A percentile compares a stretch with the other conserved stretches of the same genome.
Evolutionary conservation across 345 rosid species (phyloP).

Genomic region (Arabis alpina): DNA sequence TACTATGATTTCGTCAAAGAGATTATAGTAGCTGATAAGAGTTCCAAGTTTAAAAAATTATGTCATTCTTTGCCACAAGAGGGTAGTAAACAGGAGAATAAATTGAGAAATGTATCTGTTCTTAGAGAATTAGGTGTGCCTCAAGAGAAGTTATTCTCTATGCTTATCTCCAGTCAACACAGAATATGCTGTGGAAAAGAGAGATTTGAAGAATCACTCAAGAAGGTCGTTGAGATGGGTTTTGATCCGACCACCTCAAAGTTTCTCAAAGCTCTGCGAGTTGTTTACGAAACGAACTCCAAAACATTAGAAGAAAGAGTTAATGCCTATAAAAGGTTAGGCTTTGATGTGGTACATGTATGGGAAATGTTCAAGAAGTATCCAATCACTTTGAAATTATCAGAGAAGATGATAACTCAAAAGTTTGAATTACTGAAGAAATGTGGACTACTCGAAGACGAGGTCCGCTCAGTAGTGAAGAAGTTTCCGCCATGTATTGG

Average conservation of each 20-base stretch:
- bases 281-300: neutral
- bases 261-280: slow-evolving; percentile 33
- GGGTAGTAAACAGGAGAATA: neutral
- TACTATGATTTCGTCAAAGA: slow-evolving; percentile 29
- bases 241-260: slow-evolving; percentile 28
- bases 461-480: neutral
- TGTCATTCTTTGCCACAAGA: slow-evolving; percentile 6
- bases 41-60: neutral
- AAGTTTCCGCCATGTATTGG: neutral
- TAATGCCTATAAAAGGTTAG: slow-evolving; percentile 30
- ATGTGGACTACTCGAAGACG: neutral
- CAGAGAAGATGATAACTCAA: slow-evolving; percentile 36
- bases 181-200: neutral
- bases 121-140: slow-evolving; percentile 38
- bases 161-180: neutral
- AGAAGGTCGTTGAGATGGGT: slow-evolving; percentile 22
- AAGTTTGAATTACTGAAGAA: too few species aligned
- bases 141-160: neutral
- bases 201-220: slow-evolving; percentile 25
- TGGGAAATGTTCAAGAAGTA: slow-evolving; percentile 36
- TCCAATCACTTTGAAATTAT: slow-evolving; percentile 2
- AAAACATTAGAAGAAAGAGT: slow-evolving; percentile 28
- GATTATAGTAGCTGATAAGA: neutral
- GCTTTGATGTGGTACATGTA: slow-evolving; percentile 35
- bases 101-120: slow-evolving; percentile 11